A percentile compares a stretch with the other conserved stretches of the same genome.
These are phyloP conservation scores for Capsicum chinense DNA, from an alignment of 257 asterid species.

Conservation along the genomic window DNA sequence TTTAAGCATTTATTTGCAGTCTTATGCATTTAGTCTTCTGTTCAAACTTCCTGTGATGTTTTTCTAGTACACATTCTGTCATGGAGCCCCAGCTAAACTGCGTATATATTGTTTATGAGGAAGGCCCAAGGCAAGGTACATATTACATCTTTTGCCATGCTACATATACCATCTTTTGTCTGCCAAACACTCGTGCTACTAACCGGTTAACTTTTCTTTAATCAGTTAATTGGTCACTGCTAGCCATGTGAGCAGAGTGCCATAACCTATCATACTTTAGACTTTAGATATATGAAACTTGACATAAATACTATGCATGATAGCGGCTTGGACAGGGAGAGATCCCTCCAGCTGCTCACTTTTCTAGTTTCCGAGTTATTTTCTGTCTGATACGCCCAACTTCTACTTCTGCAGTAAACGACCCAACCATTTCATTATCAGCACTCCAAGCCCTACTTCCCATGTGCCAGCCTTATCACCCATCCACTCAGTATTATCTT, in stretches of 20 bases:
- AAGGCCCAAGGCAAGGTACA: constrained; percentile 1
- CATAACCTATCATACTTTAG: neutral
- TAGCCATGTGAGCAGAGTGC: neutral
- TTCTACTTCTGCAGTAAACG: constrained; percentile 9
- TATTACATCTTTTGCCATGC: neutral
- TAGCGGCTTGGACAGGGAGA: neutral
- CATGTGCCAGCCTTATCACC: constrained; percentile 6
- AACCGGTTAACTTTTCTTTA: no score
- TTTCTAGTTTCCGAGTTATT: constrained; percentile 12
- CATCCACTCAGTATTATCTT: constrained; percentile 13
- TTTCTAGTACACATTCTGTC: neutral
- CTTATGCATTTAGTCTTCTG: neutral
- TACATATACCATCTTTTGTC: constrained; percentile 24
- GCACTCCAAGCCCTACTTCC: neutral
- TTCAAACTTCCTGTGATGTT: neutral
- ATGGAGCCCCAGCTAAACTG: constrained; percentile 22
- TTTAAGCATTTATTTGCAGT: neutral
- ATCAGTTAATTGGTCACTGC: neutral
- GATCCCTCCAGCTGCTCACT: constrained; percentile 15
- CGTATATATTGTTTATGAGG: neutral
- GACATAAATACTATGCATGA: neutral
- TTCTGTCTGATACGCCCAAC: neutral
- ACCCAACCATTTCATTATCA: neutral
- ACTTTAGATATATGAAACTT: neutral
- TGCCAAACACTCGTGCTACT: neutral